Base-by-base conservation (phyloP, 225 moss, liverwort and hornwort genomes). In the Thuidium tamariscinum region DNA sequence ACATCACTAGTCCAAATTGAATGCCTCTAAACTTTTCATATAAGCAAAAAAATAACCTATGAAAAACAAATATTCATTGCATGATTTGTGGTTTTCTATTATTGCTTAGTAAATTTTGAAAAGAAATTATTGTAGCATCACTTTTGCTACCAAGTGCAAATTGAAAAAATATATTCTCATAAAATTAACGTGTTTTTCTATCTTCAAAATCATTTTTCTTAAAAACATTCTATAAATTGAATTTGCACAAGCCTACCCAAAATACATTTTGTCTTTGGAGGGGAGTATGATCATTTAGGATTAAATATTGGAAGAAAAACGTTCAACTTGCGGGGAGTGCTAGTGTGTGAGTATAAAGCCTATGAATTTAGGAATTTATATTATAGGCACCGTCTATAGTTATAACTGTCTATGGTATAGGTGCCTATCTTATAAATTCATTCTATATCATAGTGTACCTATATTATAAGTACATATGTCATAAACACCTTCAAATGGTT, bases 241-340 rank as follows among this genome's bases (percentile, higher is more conserved):
- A 2, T 3, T 27, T 5, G 16, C 5, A 5, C 16, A 41, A 26
- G 5, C 2, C 13, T 68, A 39, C 1, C 2, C 0, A 23, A 39
- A 23, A 26, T 14, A 8, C 2, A 27, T 17, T 44, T 44, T 26
- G 9, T 7, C 9, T 13, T 2, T 0, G 2, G 1, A 42, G 1
- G 1, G 8, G 1, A 41, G 14, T 42, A 27, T 44, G 10, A 5
- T 44, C 10, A 2, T 44, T 44, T 29, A 3, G 3, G 4, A 0
- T 70, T 16, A 27, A 42, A 70, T 70, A 42, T 26, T 5, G 29
- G 4, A 72, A 72, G 27, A 71, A 27, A 44, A 16, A n/a, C n/a
- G n/a, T n/a, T n/a, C n/a, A n/a, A n/a, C n/a, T n/a, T n/a, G n/a
- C n/a, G n/a, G n/a, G n/a, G n/a, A n/a, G n/a, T n/a, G n/a, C n/a